Conservation (phyloP, 169 alveolate genomes). For the Theileria orientalis region DNA sequence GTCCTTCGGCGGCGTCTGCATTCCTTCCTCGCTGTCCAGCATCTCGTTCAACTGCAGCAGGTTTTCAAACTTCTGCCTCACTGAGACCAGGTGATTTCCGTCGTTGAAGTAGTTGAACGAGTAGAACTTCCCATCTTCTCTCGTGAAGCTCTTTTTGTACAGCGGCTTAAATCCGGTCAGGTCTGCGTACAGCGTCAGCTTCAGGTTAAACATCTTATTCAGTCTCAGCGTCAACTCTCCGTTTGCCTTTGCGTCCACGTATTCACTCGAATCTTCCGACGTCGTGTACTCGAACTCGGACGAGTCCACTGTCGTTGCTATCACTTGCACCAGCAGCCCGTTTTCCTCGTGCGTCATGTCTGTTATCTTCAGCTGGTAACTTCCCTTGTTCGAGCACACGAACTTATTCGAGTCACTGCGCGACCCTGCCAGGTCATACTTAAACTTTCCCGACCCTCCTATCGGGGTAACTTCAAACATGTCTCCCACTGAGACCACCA, state of each 20-base stretch:
- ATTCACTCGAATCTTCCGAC: too few species aligned
- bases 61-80: too few species aligned
- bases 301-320: neutral
- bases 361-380: neutral
- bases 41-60: too few species aligned
- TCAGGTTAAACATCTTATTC: neutral
- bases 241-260: neutral
- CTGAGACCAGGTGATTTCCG: neutral
- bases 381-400: neutral
- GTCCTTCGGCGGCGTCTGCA: neutral
- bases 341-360: neutral
- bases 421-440: neutral
- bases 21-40: neutral
- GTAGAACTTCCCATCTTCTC: neutral
- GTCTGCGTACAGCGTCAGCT: neutral
- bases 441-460: slow-evolving; percentile 5
- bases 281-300: neutral
- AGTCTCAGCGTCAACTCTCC: neutral
- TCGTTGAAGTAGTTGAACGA: neutral
- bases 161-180: slow-evolving; percentile 3
- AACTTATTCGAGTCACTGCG: neutral
- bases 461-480: neutral
- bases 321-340: neutral
- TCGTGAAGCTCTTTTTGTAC: neutral
- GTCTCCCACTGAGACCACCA: slow-evolving; percentile 12